Conservation (phyloP, 192 early-diverging fungal species). For the Backusella morwellensis region DNA sequence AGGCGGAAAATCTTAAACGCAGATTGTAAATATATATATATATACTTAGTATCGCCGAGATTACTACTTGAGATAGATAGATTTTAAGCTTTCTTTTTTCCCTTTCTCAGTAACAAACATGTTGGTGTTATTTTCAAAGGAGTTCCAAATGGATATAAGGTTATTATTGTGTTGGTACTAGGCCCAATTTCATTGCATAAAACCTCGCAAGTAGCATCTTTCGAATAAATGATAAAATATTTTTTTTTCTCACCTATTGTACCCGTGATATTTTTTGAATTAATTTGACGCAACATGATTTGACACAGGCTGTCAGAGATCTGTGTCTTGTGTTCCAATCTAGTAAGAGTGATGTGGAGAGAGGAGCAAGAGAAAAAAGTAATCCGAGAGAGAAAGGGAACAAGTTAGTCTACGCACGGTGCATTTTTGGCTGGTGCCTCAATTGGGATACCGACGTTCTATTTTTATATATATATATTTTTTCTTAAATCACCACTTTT, state of each 20-base stretch:
- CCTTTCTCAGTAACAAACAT: conserved; percentile 1
- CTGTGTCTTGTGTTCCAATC: neutral
- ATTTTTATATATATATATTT: conserved; percentile 11
- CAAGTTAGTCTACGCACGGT: neutral
- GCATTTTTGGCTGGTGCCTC: conserved; percentile 2
- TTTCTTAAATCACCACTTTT: neutral
- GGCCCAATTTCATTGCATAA: neutral
- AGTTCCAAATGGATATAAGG: neutral
- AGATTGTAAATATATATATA: neutral
- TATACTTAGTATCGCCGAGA: neutral
- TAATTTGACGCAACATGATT: conserved; percentile 1
- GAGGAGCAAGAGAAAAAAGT: neutral
- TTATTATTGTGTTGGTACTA: neutral
- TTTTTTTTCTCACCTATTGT: neutral
- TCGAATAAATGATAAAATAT: neutral
- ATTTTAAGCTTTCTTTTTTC: conserved; percentile 1
- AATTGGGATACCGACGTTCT: neutral
- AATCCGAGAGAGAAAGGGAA: neutral
- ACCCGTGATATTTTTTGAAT: neutral
- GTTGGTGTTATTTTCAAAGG: neutral
- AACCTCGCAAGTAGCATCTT: neutral
- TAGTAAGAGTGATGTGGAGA: neutral
- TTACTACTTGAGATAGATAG: neutral
- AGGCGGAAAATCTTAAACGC: neutral
- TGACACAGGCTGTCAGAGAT: neutral